Conservation (phyloP, 2,329 filamentous ascomycete species). For the Dryadomyces quercivorus region DNA sequence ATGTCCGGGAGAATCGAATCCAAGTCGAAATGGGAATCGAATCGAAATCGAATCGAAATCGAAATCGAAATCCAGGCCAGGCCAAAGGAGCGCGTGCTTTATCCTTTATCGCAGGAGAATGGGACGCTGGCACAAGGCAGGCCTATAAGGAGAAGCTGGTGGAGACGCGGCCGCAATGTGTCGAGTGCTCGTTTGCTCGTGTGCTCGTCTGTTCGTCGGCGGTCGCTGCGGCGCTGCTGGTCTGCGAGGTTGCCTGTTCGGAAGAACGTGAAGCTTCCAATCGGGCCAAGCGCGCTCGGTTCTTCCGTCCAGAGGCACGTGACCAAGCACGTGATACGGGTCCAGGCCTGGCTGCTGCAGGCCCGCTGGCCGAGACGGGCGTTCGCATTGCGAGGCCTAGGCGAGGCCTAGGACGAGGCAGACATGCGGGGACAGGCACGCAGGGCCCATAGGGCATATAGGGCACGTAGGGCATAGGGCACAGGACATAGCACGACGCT, state of each 20-base stretch:
- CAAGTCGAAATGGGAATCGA: not conserved
- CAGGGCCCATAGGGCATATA: too few relatives aligned
- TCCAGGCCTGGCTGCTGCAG: too few relatives aligned
- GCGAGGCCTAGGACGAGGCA: too few relatives aligned
- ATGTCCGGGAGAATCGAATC: too few relatives aligned
- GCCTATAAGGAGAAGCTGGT: not conserved
- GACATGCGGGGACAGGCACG: too few relatives aligned
- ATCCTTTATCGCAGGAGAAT: not conserved
- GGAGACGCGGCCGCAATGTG: not conserved
- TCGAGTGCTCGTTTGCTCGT: not conserved
- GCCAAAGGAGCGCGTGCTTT: not conserved
- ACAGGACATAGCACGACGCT: too few relatives aligned
- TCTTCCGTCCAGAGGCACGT: not conserved
- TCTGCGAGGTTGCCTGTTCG: not conserved
- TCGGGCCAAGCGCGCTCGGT: constrained; percentile 1
- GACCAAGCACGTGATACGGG: not conserved
- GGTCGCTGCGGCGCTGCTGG: not conserved
- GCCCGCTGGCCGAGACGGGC: not conserved
- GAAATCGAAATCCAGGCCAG: not conserved
- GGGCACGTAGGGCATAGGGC: too few relatives aligned
- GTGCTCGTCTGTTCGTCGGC: too few relatives aligned
- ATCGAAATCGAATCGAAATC: not conserved
- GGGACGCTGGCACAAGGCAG: not conserved
- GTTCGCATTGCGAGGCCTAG: too few relatives aligned
- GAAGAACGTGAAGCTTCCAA: constrained; percentile 1